phyloP scores from a whole-genome alignment of 306 rosid species.

The Sicyos edulis region DNA sequence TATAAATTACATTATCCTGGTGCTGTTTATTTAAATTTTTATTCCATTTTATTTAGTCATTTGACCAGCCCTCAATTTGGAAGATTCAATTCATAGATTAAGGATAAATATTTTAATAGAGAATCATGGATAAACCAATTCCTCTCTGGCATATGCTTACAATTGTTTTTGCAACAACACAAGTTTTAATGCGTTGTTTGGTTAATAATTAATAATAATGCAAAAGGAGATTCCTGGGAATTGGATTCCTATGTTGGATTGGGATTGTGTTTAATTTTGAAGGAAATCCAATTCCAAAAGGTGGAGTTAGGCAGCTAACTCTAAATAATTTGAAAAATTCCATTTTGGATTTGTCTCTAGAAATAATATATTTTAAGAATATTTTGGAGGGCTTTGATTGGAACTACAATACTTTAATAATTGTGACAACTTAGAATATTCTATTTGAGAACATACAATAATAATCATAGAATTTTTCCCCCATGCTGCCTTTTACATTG shows the following conservation, averaged over 20 bases:
- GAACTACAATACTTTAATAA: not conserved
- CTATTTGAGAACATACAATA: not conserved
- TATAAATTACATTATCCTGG: not conserved
- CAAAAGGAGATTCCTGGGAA: slow-evolving; percentile 9
- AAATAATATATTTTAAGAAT: not conserved
- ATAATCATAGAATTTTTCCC: not conserved
- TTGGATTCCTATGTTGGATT: slow-evolving; percentile 18
- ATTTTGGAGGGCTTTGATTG: not conserved
- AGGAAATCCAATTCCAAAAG: slow-evolving; percentile 5
- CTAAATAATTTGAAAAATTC: not conserved
- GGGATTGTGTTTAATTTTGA: not conserved
- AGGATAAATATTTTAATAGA: not conserved
- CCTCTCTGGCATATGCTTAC: slow-evolving; percentile 4
- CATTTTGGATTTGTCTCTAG: not conserved
- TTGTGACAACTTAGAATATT: not conserved
- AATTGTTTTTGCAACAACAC: not conserved
- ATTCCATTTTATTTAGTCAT: not conserved
- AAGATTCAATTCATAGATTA: slow-evolving; percentile 11
- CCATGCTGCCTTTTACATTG: not conserved
- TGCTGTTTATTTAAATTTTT: not conserved
- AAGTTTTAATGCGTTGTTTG: not conserved
- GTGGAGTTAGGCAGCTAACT: slow-evolving; percentile 4
- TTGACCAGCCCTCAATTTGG: slow-evolving; percentile 8
- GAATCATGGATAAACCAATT: slow-evolving; percentile 21
- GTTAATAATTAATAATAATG: not conserved